Evolutionary conservation across 306 rosid genomes (phyloP), one percentile per base, ranked within the genome.

Genomic region (Argentina anserina): DNA sequence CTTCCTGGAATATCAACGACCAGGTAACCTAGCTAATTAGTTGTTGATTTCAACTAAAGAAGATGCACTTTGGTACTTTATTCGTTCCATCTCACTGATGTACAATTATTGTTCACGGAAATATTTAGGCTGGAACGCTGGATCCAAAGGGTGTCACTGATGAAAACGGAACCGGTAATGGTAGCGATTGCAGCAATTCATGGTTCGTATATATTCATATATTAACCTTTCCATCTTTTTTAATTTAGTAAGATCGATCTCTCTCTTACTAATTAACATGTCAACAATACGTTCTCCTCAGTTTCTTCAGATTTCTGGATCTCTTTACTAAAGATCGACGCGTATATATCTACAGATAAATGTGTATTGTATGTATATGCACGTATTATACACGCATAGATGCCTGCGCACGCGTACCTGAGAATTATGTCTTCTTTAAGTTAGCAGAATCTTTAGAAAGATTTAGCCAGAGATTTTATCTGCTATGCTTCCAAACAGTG

Each of bases 121-220:
- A 62, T 10, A 25, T 69, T 45, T n/a, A 91, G 97, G 90, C 85
- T 45, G 82, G 86, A 75, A 76, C 83, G 37, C 70, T 85, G 78
- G 92, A 88, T 84, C 92, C 95, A 1, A 91, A 89, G 78, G 89
- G 56, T 76, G 81, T 78, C 52, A 86, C 72, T 81, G 92, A 91
- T 50, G 96, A 91, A 77, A 91, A 84, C 60, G 81, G 94, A 75
- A 81, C 87, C 53, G 88, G 95, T 73, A 91, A 87, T 81, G 84
- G 85, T 72, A 91, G 96, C 81, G 97, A 91, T 73, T 90, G 92
- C 47, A 86, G 83, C 81, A 87, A 87, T 81, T 79, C 97, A 81
- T 89, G 96, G 96, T 61, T 61, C 4, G 66, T 91, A 80, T 25
- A n/a, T 31, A 42, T 49, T 18, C 65, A 59, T 59, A 59, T 59